A percentile compares a stretch with the other conserved stretches of the same genome.
phyloP scores from a whole-genome alignment of 1,284 basidiomycete genomes.

The Grifola frondosa region DNA sequence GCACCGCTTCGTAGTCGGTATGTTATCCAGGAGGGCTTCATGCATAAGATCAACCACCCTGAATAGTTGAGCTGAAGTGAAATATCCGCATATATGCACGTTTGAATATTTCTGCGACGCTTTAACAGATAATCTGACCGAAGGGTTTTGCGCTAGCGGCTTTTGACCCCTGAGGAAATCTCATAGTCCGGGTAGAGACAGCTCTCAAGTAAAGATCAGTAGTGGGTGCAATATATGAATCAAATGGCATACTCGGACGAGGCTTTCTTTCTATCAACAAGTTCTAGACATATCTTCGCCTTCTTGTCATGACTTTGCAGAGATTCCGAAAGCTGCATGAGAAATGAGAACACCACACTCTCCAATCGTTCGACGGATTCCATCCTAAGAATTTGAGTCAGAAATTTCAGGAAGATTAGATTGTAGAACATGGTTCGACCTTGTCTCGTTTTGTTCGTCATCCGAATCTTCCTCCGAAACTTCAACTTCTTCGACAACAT shows the following conservation, averaged over 20 bases:
- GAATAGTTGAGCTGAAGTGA: conserved; percentile 60
- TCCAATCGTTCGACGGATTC: conserved; percentile 42
- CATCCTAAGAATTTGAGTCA: conserved; percentile 6
- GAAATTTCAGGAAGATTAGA: neutral
- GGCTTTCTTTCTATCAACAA: conserved; percentile 31
- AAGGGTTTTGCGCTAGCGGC: conserved; percentile 50
- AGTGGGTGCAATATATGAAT: conserved; percentile 7
- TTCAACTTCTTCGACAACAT: conserved; percentile 6
- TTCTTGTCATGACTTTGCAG: conserved; percentile 14
- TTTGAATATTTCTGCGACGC: conserved; percentile 17
- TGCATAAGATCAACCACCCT: conserved; percentile 62
- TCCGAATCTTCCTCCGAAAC: neutral
- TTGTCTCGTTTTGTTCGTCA: neutral
- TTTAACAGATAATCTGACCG: conserved; percentile 38
- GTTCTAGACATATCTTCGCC: conserved; percentile 24
- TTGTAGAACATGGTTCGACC: neutral
- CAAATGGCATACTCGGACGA: conserved; percentile 25
- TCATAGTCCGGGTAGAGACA: conserved; percentile 26
- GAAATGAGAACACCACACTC: conserved; percentile 49
- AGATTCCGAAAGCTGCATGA: conserved; percentile 47
- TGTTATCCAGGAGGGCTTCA: conserved; percentile 54
- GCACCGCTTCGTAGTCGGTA: conserved; percentile 71
- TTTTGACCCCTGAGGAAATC: conserved; percentile 38
- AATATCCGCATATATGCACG: neutral
- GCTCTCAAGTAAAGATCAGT: conserved; percentile 1